Evolutionary conservation across 768 basidiomycete genomes (phyloP).

Genomic region (Phallus indusiatus): DNA sequence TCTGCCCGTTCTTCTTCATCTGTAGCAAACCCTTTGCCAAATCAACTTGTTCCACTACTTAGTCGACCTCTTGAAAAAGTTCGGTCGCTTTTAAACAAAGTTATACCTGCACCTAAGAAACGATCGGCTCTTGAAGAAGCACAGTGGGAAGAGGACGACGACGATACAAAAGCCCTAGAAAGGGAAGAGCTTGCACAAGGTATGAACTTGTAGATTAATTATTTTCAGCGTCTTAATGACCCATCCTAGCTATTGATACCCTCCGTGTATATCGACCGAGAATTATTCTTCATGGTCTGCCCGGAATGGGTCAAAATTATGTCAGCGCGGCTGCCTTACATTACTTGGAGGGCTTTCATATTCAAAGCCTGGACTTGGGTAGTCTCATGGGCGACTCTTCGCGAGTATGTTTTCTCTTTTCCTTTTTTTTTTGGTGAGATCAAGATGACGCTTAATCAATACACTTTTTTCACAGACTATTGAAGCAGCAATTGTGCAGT

Average conservation of each 20-base stretch:
- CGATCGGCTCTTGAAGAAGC: conserved; percentile 88
- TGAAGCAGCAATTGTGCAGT: conserved; percentile 89
- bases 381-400: conserved; percentile 83
- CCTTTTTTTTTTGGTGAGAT: background rate
- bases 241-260: conserved; percentile 72
- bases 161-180: conserved; percentile 76
- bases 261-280: conserved; percentile 86
- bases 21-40: conserved; percentile 73
- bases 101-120: conserved; percentile 74
- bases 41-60: conserved; percentile 76
- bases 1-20: conserved; percentile 88
- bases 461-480: conserved; percentile 43
- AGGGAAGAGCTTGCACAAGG: conserved; percentile 84
- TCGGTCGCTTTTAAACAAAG: conserved; percentile 59
- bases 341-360: conserved; percentile 90
- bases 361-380: conserved; percentile 89
- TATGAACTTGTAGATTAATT: conserved; percentile 27
- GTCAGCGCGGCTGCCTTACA: conserved; percentile 87
- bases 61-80: conserved; percentile 57
- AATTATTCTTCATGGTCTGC: conserved; percentile 67
- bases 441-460: background rate
- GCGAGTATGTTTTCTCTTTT: conserved; percentile 42
- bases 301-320: conserved; percentile 87
- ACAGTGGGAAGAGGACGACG: conserved; percentile 73
- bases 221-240: conserved; percentile 7